Conservation (phyloP, 805 yeast genomes). For the Saturnispora zaruensis region DNA sequence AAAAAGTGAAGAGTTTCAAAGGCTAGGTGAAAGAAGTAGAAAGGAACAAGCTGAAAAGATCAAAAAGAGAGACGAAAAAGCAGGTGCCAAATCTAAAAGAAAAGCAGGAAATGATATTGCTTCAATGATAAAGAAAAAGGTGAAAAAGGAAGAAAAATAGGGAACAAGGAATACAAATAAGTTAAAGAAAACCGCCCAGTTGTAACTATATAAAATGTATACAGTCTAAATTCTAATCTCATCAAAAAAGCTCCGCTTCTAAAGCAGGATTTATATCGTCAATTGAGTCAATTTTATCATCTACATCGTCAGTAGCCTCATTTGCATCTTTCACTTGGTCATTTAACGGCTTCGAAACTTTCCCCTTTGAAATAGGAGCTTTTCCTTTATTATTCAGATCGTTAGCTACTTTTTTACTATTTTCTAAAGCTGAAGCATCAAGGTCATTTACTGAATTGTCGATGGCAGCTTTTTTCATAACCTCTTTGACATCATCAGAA, state of each 20-base stretch:
- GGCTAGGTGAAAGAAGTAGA: slow-evolving; percentile 60
- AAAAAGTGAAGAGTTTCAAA: slow-evolving; percentile 42
- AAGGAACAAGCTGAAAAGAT: slow-evolving; percentile 58
- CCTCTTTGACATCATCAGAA: background rate
- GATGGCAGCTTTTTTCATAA: background rate
- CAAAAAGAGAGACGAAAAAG: slow-evolving; percentile 40
- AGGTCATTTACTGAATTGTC: background rate
- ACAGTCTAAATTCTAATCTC: background rate
- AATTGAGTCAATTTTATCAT: slow-evolving; percentile 3
- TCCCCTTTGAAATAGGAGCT: slow-evolving; percentile 21
- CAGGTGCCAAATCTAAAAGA: slow-evolving; percentile 17
- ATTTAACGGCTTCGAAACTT: slow-evolving; percentile 22
- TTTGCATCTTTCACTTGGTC: slow-evolving; percentile 20
- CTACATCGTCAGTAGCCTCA: slow-evolving; percentile 3
- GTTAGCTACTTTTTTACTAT: slow-evolving; percentile 20
- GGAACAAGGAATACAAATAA: background rate
- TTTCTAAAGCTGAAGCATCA: slow-evolving; percentile 8
- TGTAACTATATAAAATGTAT: background rate
- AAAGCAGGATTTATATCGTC: slow-evolving; percentile 4
- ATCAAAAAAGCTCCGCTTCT: slow-evolving; percentile 4
- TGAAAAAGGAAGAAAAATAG: slow-evolving; percentile 10
- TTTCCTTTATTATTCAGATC: slow-evolving; percentile 18
- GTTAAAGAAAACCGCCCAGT: background rate
- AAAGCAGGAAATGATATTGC: slow-evolving; percentile 18
- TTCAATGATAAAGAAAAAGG: slow-evolving; percentile 19